Percentiles rank a stretch among this genome's conserved stretches.
These are phyloP conservation scores for Tolypocladium pustulatum DNA, from an alignment of 2,329 filamentous ascomycete species.

Conservation along the genomic window DNA sequence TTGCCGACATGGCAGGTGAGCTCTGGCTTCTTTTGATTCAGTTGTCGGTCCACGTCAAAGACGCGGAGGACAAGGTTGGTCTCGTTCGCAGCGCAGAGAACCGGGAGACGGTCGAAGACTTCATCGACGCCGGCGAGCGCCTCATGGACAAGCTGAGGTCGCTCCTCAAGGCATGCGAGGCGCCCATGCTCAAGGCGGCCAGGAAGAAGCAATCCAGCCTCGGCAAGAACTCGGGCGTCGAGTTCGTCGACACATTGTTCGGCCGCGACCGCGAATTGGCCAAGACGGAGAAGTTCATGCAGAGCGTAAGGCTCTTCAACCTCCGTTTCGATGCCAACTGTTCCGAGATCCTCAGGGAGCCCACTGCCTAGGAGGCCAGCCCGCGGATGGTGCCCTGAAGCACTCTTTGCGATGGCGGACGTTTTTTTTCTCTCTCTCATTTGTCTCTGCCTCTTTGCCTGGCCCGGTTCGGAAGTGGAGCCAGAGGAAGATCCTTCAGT, in stretches of 20 bases:
- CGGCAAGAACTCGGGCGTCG: conserved; percentile 83
- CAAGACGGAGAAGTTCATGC: conserved; percentile 88
- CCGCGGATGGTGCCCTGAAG: conserved; percentile 1
- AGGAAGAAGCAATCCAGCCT: conserved; percentile 60
- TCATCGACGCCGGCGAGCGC: conserved; percentile 79
- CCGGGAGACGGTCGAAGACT: conserved; percentile 76
- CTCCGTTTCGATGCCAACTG: conserved; percentile 94
- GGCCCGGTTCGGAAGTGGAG: not conserved
- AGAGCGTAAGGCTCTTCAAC: conserved; percentile 77
- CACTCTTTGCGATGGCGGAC: conserved; percentile 3
- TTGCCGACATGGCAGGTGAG: conserved; percentile 86
- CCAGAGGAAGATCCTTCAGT: not conserved
- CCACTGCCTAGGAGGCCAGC: conserved; percentile 33
- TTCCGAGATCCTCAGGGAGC: conserved; percentile 68
- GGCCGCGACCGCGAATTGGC: conserved; percentile 82
- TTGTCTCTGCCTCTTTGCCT: conserved; percentile 3
- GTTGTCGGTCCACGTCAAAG: conserved; percentile 86
- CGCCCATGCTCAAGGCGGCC: conserved; percentile 86
- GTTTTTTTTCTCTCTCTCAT: conserved; percentile 7
- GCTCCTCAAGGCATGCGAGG: conserved; percentile 83
- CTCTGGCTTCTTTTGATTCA: conserved; percentile 93
- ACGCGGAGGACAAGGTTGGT: conserved; percentile 66
- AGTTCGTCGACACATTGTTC: conserved; percentile 95
- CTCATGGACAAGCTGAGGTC: conserved; percentile 77
- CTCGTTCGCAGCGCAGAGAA: conserved; percentile 65